Evolutionary conservation across 306 rosid genomes (phyloP), one percentile per base, ranked within the genome.

Genomic region (Amphicarpaea edgeworthii): DNA sequence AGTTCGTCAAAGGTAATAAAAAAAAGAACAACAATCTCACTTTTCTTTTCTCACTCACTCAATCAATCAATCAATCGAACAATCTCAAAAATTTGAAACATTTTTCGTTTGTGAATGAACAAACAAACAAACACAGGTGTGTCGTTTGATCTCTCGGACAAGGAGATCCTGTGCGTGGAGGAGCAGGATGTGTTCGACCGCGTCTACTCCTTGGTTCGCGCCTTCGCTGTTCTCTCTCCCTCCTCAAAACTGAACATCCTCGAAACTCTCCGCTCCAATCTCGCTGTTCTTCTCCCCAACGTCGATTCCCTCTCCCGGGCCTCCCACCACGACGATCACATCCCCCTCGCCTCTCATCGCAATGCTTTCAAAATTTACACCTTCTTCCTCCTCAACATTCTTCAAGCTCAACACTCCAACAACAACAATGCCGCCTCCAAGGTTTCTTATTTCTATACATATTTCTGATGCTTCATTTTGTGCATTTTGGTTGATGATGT

Each of bases 241-340:
- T 81, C 96, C 11, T 90, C 83, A 78, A 95, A 92, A 77, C 53
- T 84, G 34, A 92, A 83, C 76, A 83, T 95, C n/a, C 86, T 92
- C 0, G 98, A 95, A 77, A 85, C 90, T 62, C 96, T 95, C 54
- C 93, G 97, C 12, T 95, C 97, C 20, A 95, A 95, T 78, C 76
- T 95, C 65, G 84, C 95, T 64, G 98, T 95, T 75, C 96, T 95
- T 81, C 93, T 94, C 53, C 98, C 98, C 8, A 94, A 90, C 62
- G 88, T 90, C 34, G 98, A 94, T 79, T 87, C 91, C 3, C 88
- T 94, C 43, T 80, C 91, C 5, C 85, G 98, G 78, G 81, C 60
- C 28, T 89, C 94, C 30, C 85, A 81, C 30, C 85, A 81, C 38
- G 90, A 78, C 3, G 89, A 80, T 8, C 90, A 80, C 10, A 46